Conservation (phyloP, 2,329 filamentous ascomycete species). For the Claviceps cyperi region DNA sequence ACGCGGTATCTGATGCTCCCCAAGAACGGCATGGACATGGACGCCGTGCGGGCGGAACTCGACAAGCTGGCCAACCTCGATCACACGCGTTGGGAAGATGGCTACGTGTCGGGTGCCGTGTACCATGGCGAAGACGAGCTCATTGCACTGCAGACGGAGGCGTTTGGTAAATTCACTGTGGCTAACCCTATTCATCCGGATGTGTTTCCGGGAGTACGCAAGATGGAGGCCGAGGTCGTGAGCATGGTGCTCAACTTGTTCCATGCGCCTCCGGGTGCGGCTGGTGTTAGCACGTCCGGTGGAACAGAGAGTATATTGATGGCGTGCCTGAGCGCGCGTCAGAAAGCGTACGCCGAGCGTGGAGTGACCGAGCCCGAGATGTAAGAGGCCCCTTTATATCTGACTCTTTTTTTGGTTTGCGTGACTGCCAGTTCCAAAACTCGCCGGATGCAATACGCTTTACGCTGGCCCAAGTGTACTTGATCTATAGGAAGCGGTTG, state of each 20-base stretch:
- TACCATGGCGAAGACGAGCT: conserved; percentile 85
- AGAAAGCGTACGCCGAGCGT: conserved; percentile 76
- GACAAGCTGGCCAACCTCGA: conserved; percentile 69
- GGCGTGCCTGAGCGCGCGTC: conserved; percentile 79
- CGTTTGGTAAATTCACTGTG: conserved; percentile 88
- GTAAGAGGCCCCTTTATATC: conserved; percentile 31
- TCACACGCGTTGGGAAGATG: conserved; percentile 94
- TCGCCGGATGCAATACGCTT: too few species aligned
- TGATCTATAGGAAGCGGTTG: too few species aligned
- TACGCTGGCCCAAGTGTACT: too few species aligned
- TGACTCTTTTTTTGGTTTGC: background rate
- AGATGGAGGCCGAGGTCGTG: conserved; percentile 98
- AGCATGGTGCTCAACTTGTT: conserved; percentile 88
- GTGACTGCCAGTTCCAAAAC: too few species aligned
- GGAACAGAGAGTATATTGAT: conserved; percentile 95
- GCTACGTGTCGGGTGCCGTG: conserved; percentile 83
- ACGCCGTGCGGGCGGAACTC: conserved; percentile 68
- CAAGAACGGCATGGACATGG: conserved; percentile 67
- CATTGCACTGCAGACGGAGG: conserved; percentile 74
- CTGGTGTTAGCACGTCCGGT: conserved; percentile 80
- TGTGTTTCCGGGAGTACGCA: conserved; percentile 91
- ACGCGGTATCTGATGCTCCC: conserved; percentile 65
- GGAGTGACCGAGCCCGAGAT: conserved; percentile 90
- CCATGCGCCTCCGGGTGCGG: conserved; percentile 72
- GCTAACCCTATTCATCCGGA: conserved; percentile 95